These are phyloP conservation scores for Apophysomyces elegans DNA, from an alignment of 371 early-diverging fungal genomes.

Conservation along the genomic window DNA sequence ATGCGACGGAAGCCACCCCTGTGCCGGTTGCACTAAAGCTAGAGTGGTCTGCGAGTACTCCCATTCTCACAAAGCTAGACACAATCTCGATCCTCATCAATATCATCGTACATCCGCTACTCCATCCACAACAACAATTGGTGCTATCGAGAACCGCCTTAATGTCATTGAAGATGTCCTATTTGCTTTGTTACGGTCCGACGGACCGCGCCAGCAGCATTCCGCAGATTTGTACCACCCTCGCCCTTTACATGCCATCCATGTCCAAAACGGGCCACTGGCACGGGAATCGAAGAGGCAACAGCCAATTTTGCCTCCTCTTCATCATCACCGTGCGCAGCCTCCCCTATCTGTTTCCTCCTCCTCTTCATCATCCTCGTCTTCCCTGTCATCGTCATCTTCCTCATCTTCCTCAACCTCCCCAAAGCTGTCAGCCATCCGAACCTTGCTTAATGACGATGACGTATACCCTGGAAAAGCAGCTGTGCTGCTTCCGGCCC, in stretches of 20 bases:
- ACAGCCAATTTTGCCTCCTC: conserved; percentile 25
- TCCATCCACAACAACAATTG: conserved; percentile 22
- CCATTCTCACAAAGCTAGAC: conserved; percentile 9
- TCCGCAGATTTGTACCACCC: conserved; percentile 24
- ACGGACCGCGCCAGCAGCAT: conserved; percentile 11
- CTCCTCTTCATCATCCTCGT: conserved; percentile 32
- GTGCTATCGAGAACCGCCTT: conserved; percentile 47
- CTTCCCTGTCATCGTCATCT: conserved; percentile 32
- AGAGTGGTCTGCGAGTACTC: conserved; percentile 12
- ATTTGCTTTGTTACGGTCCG: conserved; percentile 30
- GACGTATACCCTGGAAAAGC: conserved; percentile 14
- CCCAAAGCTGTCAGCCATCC: conserved; percentile 34
- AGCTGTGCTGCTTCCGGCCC: not conserved
- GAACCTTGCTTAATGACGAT: conserved; percentile 35
- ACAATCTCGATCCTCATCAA: not conserved
- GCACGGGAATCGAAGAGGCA: conserved; percentile 20
- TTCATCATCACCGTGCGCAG: conserved; percentile 16
- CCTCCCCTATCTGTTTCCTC: conserved; percentile 20
- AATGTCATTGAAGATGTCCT: conserved; percentile 46
- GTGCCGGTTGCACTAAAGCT: conserved; percentile 4
- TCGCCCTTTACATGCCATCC: conserved; percentile 21
- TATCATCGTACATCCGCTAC: conserved; percentile 7
- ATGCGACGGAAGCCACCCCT: conserved; percentile 18
- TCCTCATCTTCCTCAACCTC: conserved; percentile 31
- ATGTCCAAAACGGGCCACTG: conserved; percentile 24